Evolutionary conservation across 1,284 basidiomycete species (phyloP).

Genomic region (Heterobasidion irregulare): DNA sequence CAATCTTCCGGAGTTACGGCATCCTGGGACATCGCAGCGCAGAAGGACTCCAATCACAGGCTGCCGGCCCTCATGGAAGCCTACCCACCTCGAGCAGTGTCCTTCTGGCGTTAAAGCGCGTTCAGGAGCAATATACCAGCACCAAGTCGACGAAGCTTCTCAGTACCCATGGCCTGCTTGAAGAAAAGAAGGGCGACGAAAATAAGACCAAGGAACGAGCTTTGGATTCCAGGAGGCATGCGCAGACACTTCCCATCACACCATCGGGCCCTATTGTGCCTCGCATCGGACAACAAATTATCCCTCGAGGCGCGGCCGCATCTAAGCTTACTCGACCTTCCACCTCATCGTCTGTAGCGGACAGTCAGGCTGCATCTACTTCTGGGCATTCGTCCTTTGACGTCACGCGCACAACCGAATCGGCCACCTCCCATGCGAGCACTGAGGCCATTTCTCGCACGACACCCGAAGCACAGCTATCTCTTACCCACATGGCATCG

Average conservation of each 20-base stretch:
- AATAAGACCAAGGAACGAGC: constrained; percentile 6
- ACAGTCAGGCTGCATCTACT: not conserved
- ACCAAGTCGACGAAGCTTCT: constrained; percentile 67
- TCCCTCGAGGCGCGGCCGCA: not conserved
- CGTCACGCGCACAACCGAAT: constrained; percentile 6
- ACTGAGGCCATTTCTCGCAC: not conserved
- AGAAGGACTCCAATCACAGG: constrained; percentile 1
- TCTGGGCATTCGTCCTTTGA: constrained; percentile 7
- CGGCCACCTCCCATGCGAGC: constrained; percentile 1
- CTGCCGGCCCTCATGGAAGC: constrained; percentile 6
- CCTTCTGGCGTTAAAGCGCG: constrained; percentile 58
- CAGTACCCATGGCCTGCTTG: constrained; percentile 57
- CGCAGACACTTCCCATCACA: not conserved
- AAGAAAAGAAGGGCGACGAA: constrained; percentile 25
- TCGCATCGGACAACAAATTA: constrained; percentile 1
- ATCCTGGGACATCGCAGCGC: constrained; percentile 20
- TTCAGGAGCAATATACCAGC: constrained; percentile 70
- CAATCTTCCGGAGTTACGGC: constrained; percentile 58
- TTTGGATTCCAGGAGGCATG: not conserved
- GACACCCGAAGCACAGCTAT: constrained; percentile 1
- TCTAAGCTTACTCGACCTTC: constrained; percentile 1
- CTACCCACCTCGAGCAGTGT: constrained; percentile 40
- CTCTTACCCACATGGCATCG: not conserved
- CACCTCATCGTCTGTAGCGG: not conserved
- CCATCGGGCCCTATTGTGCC: not conserved